Conservation (phyloP, 1,284 basidiomycete genomes). For the Leucoagaricus sp. region DNA sequence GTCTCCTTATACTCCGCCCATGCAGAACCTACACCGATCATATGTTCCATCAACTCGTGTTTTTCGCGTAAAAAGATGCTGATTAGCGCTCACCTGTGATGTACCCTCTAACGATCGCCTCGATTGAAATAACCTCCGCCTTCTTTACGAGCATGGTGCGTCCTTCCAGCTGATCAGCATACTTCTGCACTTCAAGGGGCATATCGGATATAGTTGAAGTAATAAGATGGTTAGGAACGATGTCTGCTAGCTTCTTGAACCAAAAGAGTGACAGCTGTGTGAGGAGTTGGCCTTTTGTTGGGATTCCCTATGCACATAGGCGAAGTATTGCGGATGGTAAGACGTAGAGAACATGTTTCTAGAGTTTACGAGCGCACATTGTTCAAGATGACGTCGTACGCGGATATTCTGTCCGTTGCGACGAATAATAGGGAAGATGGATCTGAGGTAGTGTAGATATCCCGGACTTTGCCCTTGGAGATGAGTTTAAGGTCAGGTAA, state of each 20-base stretch:
- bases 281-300: constrained; percentile 90
- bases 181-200: constrained; percentile 71
- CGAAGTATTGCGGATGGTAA: constrained; percentile 13
- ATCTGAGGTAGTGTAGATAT: constrained; percentile 80
- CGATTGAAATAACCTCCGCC: constrained; percentile 91
- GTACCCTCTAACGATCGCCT: constrained; percentile 97
- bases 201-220: constrained; percentile 73
- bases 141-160: constrained; percentile 91
- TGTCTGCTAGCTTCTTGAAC: constrained; percentile 81
- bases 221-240: constrained; percentile 89
- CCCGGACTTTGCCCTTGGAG: constrained; percentile 91
- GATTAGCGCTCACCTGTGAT: constrained; percentile 70
- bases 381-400: constrained; percentile 93
- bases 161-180: constrained; percentile 77
- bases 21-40: constrained; percentile 72
- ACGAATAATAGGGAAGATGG: constrained; percentile 85
- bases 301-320: constrained; percentile 74
- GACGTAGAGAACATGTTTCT: not conserved
- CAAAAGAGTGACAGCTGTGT: constrained; percentile 93
- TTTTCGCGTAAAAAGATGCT: not conserved
- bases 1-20: constrained; percentile 93
- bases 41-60: constrained; percentile 5
- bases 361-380: constrained; percentile 60
- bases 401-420: constrained; percentile 94
- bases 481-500: constrained; percentile 63